Conservation (phyloP, 192 early-diverging fungal genomes). For the Coemansia sp. region DNA sequence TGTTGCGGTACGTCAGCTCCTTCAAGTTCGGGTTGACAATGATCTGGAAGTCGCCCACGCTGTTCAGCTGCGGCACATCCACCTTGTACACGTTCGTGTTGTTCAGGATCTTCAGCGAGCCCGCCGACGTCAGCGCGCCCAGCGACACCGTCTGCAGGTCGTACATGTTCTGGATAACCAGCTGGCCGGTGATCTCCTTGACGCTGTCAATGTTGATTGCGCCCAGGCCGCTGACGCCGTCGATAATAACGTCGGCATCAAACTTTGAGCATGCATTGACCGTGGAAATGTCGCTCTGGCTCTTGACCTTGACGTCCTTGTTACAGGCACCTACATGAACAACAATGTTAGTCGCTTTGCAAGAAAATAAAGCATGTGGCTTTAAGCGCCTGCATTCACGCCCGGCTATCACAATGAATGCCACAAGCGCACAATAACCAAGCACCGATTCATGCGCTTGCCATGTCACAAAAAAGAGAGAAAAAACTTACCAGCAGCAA, state of each 20-base stretch:
- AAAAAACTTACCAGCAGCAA: conserved; percentile 42
- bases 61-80: conserved; percentile 37
- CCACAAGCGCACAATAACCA: no score
- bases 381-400: no score
- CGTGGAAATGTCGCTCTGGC: conserved; percentile 42
- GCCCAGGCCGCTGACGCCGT: conserved; percentile 25
- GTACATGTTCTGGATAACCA: conserved; percentile 59
- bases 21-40: conserved; percentile 56
- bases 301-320: conserved; percentile 38
- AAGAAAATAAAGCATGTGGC: not conserved
- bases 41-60: conserved; percentile 52
- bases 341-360: not conserved
- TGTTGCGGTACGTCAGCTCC: conserved; percentile 47
- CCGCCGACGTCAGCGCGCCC: conserved; percentile 35
- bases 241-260: conserved; percentile 42
- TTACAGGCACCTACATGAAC: conserved; percentile 38
- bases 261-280: conserved; percentile 44
- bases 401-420: no score
- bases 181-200: conserved; percentile 45
- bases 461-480: not conserved
- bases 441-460: no score
- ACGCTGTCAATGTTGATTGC: conserved; percentile 41
- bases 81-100: conserved; percentile 58
- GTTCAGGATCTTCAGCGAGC: conserved; percentile 55
- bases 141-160: conserved; percentile 49